Percentiles rank a stretch among this genome's conserved stretches.
phyloP scores from a whole-genome alignment of 2,329 filamentous ascomycete genomes.

The Zalaria obscura region DNA sequence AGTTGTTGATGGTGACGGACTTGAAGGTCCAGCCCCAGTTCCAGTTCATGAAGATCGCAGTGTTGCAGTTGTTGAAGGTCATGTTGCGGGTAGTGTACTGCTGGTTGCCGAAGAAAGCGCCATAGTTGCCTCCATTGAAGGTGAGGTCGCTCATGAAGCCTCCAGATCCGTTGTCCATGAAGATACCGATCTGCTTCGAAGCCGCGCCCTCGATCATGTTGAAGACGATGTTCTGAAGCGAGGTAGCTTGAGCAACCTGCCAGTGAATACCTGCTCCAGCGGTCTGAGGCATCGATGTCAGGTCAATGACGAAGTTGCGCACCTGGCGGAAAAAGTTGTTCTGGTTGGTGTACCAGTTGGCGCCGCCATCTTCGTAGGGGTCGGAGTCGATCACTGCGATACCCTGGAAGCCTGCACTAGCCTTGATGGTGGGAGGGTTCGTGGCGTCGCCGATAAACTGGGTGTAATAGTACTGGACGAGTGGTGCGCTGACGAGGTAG shows the following conservation, averaged over 20 bases:
- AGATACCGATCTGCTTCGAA: conserved; percentile 43
- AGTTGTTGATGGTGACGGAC: conserved; percentile 31
- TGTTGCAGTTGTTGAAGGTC: conserved; percentile 34
- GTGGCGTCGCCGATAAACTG: conserved; percentile 75
- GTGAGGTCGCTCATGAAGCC: conserved; percentile 45
- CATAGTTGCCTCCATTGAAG: conserved; percentile 47
- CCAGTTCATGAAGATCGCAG: conserved; percentile 40
- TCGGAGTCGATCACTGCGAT: conserved; percentile 85
- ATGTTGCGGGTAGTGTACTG: conserved; percentile 43
- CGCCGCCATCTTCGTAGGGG: conserved; percentile 52
- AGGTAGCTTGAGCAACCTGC: conserved; percentile 42
- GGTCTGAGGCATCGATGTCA: conserved; percentile 21
- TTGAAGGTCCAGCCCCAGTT: conserved; percentile 38
- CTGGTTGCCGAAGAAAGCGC: conserved; percentile 48
- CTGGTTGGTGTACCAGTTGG: conserved; percentile 38
- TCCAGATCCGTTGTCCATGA: conserved; percentile 46
- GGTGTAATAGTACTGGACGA: conserved; percentile 84
- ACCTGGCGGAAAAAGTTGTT: conserved; percentile 43
- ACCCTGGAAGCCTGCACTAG: conserved; percentile 48
- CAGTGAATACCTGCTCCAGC: conserved; percentile 33
- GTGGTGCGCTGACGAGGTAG: conserved; percentile 65
- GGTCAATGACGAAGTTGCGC: conserved; percentile 39
- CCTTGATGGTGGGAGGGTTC: conserved; percentile 45
- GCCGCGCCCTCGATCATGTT: conserved; percentile 33
- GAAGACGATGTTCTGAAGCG: conserved; percentile 48